Evolutionary conservation across 1,139 yeast genomes (phyloP), one percentile per base, ranked within the genome.

Genomic region (Scheffersomyces illinoinensis): DNA sequence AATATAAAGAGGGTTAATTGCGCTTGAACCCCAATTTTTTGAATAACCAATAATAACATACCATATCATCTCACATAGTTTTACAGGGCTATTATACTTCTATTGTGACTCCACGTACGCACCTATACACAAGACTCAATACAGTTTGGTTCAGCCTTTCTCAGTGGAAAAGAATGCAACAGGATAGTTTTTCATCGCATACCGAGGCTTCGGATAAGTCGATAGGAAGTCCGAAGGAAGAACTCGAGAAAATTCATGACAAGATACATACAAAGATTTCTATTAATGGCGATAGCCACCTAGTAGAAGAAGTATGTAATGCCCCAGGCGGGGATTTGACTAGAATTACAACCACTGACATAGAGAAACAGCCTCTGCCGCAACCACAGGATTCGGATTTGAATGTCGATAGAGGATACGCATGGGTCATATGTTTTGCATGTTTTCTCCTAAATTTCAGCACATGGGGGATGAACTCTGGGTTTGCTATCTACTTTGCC

Each of bases 381-480:
- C 56, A 33, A 46, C 47, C 10, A 39, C 39, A 20, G 17, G 53
- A 50, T 19, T 33, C 46, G n/a, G 60, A 59, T 26, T 55, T 56
- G 33, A 54, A 58, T 20, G 50, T 57, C 21, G 86, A 83, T 60
- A 78, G 77, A 7, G 87, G 87, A 0, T 79, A 82, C 64, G 86
- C 85, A 2, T 81, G 86, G 79, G 71, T 79, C 0, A 70, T 81
- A 12, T 79, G 82, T 39, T 68, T 81, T 49, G 80, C 81, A 1
- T 73, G 76, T 26, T 76, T 81, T 60, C 59, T 80, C 5, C 67
- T 82, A 33, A 79, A 81, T 71, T 78, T 82, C 53, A 69, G 78
- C 59, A 79, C 86, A 0, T 84, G 85, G 81, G 88, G 88, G 1
- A 81, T 82, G 81, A 82, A 83, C 59, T 77, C 84, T 47, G 84